phyloP scores from a whole-genome alignment of 768 basidiomycete genomes.

The Mycena rosella region DNA sequence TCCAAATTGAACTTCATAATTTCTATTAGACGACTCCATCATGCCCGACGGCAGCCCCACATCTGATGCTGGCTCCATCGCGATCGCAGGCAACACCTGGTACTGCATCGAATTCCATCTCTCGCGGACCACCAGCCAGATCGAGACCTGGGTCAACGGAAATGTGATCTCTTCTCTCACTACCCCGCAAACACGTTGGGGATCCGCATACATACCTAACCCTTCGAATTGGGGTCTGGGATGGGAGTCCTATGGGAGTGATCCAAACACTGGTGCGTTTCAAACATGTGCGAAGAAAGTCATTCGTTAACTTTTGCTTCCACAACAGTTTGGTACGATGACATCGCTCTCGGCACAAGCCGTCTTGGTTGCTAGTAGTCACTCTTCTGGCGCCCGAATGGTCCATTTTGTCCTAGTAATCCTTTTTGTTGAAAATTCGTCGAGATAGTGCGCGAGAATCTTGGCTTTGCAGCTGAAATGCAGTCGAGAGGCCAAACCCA shows the following conservation, averaged over 20 bases:
- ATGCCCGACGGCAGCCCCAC: slow-evolving; percentile 39
- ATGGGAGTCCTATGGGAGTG: slow-evolving; percentile 38
- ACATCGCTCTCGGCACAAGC: slow-evolving; percentile 37
- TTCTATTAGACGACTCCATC: slow-evolving; percentile 38
- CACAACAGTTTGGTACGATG: slow-evolving; percentile 38
- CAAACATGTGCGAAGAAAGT: slow-evolving; percentile 22
- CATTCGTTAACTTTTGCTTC: slow-evolving; percentile 24
- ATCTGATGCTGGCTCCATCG: slow-evolving; percentile 34
- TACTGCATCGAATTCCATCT: slow-evolving; percentile 41
- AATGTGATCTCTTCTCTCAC: slow-evolving; percentile 33
- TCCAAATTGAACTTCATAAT: slow-evolving; percentile 21
- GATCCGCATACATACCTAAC: slow-evolving; percentile 36
- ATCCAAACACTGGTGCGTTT: slow-evolving; percentile 37
- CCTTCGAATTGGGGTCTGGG: slow-evolving; percentile 39
- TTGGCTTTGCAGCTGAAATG: slow-evolving; percentile 24
- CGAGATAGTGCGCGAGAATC: slow-evolving; percentile 26
- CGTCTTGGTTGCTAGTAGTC: slow-evolving; percentile 37
- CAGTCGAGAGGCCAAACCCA: slow-evolving; percentile 20
- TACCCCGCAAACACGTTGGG: slow-evolving; percentile 39
- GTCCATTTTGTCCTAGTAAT: slow-evolving; percentile 28
- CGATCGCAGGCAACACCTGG: slow-evolving; percentile 38
- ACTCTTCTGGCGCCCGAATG: slow-evolving; percentile 24
- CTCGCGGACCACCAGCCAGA: slow-evolving; percentile 36
- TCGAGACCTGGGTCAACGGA: slow-evolving; percentile 38
- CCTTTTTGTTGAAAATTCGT: slow-evolving; percentile 26